Evolutionary conservation across 306 rosid genomes (phyloP).

Genomic region (Corylus heterophylla): DNA sequence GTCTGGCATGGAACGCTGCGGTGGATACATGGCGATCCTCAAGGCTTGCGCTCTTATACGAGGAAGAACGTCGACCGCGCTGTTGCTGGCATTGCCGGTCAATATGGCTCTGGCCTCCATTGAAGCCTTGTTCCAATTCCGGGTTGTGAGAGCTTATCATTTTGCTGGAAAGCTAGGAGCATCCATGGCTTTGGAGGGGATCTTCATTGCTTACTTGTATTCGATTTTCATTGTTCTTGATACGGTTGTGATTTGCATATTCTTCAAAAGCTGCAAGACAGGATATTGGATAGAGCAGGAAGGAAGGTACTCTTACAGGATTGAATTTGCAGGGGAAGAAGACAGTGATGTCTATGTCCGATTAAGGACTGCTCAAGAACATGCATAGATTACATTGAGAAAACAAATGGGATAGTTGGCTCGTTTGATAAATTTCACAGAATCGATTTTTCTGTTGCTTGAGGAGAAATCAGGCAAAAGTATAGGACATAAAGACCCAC

Average conservation of each 20-base stretch:
- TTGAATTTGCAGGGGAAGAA: constrained; percentile 39
- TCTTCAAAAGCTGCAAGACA: constrained; percentile 58
- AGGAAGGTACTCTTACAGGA: constrained; percentile 18
- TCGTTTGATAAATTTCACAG: constrained; percentile 10
- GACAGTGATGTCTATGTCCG: constrained; percentile 25
- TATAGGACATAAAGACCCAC: constrained; percentile 25
- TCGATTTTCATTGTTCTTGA: constrained; percentile 75
- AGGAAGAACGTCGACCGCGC: constrained; percentile 71
- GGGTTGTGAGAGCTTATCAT: constrained; percentile 54
- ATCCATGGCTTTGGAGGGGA: constrained; percentile 57
- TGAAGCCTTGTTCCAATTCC: constrained; percentile 83
- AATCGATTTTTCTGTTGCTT: constrained; percentile 38
- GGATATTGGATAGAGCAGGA: constrained; percentile 31
- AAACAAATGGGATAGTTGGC: constrained; percentile 11
- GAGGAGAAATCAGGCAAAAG: constrained; percentile 29
- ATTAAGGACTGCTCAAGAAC: constrained; percentile 40
- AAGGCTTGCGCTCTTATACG: constrained; percentile 66
- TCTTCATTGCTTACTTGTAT: constrained; percentile 74
- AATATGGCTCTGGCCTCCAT: constrained; percentile 66
- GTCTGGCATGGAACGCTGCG: constrained; percentile 65
- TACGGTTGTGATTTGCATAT: constrained; percentile 61
- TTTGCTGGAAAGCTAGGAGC: constrained; percentile 32
- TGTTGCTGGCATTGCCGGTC: constrained; percentile 71
- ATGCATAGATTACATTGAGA: constrained; percentile 36
- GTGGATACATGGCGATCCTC: constrained; percentile 69